Evolutionary conservation across 192 early-diverging fungal genomes (phyloP), one percentile per base, ranked within the genome.

Genomic region (Backusella liffmaniae): DNA sequence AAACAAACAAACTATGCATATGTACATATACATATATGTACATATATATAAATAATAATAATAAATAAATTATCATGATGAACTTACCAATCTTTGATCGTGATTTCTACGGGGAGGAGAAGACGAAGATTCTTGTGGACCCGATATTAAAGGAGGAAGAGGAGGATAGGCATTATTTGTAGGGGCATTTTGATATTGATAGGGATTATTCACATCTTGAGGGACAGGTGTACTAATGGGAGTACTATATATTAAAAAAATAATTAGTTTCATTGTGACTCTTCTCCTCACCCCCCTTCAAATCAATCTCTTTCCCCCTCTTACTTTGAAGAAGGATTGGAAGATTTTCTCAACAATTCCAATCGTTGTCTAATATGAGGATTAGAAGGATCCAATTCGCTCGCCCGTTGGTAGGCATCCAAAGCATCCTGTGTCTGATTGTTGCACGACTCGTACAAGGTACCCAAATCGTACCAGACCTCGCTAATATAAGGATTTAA

Each of bases 381-480:
- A 69, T 97, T 97, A 21, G 84, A 80, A 4, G 96, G 96, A 78
- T 99, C 96, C 41, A 98, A 84, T 84, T 98, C 96, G 13, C 93
- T 86, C 15, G 97, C 98, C 21, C 94, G 91, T 51, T 92, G 90
- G 82, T 98, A 99, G 4, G 98, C 98, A 78, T 99, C 97, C 36
- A 99, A 89, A 1, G 98, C 98, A 77, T 99, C 98, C 73, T 90
- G 90, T 62, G 95, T 90, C 83, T 99, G 98, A 84, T 97, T 97
- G 79, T 99, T 97, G 86, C 98, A 99, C 0, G 93, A 90, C 77
- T 99, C 98, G 80, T 99, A 99, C 0, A 99, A 87, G 0, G 96
- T 97, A 2, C 98, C 98, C 8, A 99, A 79, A 79, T 99, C 92
- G 62, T 95, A 98, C 98, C 98, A 99, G 2, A 99, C 96, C 86